These are phyloP conservation scores for Pestalotiopsis sp. DNA, from an alignment of 2,329 filamentous ascomycete genomes.

Conservation along the genomic window DNA sequence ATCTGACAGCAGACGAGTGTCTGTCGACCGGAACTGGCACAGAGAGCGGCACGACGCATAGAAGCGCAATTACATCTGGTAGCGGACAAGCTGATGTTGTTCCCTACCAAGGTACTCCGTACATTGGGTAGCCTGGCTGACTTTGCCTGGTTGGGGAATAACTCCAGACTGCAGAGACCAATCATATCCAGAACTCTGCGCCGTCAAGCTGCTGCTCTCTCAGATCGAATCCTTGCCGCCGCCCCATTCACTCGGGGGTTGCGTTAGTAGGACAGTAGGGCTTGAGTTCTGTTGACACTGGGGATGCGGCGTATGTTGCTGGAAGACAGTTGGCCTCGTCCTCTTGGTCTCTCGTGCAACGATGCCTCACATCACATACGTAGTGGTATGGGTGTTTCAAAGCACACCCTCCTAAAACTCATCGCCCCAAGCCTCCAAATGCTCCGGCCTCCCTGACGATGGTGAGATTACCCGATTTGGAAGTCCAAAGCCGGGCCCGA, in stretches of 20 bases:
- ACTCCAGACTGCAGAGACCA: not conserved
- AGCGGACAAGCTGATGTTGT: not conserved
- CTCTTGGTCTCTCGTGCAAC: not conserved
- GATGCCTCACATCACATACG: not conserved
- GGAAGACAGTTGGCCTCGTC: not conserved
- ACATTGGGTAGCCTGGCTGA: not conserved
- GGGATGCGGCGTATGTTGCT: not conserved
- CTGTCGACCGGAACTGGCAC: not conserved
- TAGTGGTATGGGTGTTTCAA: not conserved
- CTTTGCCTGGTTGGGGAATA: not conserved
- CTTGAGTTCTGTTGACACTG: not conserved
- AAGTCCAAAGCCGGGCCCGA: not conserved
- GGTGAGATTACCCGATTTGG: conserved; percentile 3
- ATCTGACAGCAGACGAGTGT: not conserved
- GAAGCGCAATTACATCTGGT: conserved; percentile 8
- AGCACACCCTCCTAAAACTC: conserved; percentile 1
- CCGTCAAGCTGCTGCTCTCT: not conserved
- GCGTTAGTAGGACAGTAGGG: conserved; percentile 5
- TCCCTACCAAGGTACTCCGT: not conserved
- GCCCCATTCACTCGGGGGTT: not conserved
- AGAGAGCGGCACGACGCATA: not conserved
- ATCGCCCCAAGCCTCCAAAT: not conserved
- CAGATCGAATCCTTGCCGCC: not conserved
- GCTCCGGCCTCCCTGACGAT: not conserved
- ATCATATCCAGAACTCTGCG: not conserved